These are phyloP conservation scores for Zasmidium citrigriseum DNA, from an alignment of 2,329 filamentous ascomycete genomes.

Conservation along the genomic window DNA sequence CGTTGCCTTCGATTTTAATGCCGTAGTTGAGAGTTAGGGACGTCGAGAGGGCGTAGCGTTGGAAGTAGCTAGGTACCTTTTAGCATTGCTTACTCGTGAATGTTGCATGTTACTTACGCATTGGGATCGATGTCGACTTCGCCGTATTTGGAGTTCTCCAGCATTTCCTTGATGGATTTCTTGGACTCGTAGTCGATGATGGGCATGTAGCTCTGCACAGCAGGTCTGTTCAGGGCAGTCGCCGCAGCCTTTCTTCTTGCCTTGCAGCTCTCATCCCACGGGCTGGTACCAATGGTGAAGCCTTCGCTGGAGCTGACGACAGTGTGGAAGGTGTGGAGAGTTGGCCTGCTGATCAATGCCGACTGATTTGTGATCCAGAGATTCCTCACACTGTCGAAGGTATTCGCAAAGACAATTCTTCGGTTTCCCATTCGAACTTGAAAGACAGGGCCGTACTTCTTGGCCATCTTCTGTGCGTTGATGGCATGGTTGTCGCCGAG, in stretches of 20 bases:
- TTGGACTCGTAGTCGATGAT: conserved; percentile 77
- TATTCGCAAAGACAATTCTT: conserved; percentile 76
- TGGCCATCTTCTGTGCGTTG: conserved; percentile 47
- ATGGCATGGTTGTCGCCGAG: conserved; percentile 50
- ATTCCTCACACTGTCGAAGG: conserved; percentile 70
- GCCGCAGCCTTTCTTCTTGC: conserved; percentile 74
- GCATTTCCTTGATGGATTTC: conserved; percentile 70
- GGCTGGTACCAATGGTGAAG: conserved; percentile 80
- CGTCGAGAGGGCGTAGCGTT: conserved; percentile 75
- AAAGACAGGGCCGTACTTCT: conserved; percentile 53
- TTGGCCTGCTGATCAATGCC: conserved; percentile 74
- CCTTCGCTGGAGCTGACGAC: conserved; percentile 76
- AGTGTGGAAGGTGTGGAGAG: conserved; percentile 77
- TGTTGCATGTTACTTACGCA: conserved; percentile 37
- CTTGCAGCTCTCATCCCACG: conserved; percentile 82
- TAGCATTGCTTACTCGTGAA: too few species aligned
- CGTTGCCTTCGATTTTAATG: conserved; percentile 69
- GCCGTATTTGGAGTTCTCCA: conserved; percentile 64
- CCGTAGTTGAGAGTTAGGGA: conserved; percentile 79
- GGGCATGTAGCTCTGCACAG: conserved; percentile 77
- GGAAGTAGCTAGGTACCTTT: conserved; percentile 57
- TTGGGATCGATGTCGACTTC: conserved; percentile 67
- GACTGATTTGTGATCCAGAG: conserved; percentile 81
- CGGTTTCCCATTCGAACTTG: conserved; percentile 64
- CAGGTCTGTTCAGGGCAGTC: conserved; percentile 74